phyloP scores from a whole-genome alignment of 2,329 filamentous ascomycete genomes.

The Trichoderma arundinaceum region DNA sequence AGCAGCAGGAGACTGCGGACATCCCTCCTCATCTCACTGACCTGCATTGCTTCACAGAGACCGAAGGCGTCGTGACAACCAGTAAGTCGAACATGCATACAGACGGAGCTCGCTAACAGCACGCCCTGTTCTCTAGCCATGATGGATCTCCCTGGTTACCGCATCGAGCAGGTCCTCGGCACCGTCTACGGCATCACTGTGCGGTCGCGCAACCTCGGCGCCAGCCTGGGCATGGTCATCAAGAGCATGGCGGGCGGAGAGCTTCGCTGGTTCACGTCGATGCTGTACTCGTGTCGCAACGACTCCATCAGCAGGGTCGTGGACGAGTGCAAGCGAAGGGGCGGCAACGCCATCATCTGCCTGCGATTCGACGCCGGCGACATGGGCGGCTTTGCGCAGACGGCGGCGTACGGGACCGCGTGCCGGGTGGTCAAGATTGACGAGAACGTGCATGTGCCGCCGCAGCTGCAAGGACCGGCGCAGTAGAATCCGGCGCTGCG shows the following conservation, averaged over 20 bases:
- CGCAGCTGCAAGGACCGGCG: conserved; percentile 37
- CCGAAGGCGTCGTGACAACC: conserved; percentile 64
- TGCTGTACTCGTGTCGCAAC: conserved; percentile 65
- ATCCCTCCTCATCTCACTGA: conserved; percentile 52
- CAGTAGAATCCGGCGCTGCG: neutral
- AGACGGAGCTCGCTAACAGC: neutral
- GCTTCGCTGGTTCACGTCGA: conserved; percentile 62
- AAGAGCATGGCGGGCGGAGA: conserved; percentile 65
- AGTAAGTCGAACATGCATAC: conserved; percentile 41
- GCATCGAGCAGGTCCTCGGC: conserved; percentile 61
- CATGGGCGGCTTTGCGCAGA: conserved; percentile 61
- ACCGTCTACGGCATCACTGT: conserved; percentile 64
- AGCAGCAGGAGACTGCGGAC: conserved; percentile 42
- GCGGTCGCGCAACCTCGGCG: conserved; percentile 63
- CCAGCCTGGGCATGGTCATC: conserved; percentile 60
- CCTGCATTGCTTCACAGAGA: conserved; percentile 65
- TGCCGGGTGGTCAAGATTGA: conserved; percentile 63
- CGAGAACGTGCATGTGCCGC: conserved; percentile 37
- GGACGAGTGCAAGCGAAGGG: conserved; percentile 60
- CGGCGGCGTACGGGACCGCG: conserved; percentile 66
- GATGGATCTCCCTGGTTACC: conserved; percentile 67
- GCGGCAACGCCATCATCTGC: conserved; percentile 65
- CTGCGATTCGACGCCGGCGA: conserved; percentile 63
- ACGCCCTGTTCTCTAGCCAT: conserved; percentile 49
- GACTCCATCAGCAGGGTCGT: conserved; percentile 63